phyloP scores from a whole-genome alignment of 192 early-diverging fungal species.

The Linnemannia zychae region DNA sequence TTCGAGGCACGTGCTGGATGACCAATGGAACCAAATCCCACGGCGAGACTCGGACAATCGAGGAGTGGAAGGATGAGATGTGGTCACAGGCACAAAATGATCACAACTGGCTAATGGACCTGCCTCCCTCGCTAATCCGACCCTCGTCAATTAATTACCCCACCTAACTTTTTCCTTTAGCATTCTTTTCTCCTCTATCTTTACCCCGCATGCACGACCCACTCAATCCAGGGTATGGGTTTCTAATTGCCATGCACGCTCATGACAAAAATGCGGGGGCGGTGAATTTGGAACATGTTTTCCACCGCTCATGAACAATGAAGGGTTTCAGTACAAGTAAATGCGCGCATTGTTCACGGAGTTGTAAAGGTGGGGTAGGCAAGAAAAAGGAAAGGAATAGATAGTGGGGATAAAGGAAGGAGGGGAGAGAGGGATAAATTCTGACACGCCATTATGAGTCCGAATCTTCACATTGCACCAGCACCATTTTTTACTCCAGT shows the following conservation, averaged over 20 bases:
- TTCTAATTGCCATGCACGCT: neutral
- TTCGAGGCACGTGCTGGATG: too few relatives aligned
- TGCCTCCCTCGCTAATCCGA: neutral
- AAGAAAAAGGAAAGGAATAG: neutral
- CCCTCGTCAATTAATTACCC: neutral
- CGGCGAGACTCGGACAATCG: too few relatives aligned
- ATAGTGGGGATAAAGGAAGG: neutral
- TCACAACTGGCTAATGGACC: too few relatives aligned
- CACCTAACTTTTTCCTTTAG: neutral
- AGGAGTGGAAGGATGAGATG: too few relatives aligned
- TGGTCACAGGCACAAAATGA: too few relatives aligned
- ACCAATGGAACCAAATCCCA: too few relatives aligned
- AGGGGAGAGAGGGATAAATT: neutral
- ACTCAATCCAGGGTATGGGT: neutral
- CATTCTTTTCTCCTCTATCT: neutral
- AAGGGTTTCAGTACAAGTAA: neutral
- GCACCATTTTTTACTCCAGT: neutral
- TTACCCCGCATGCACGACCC: neutral
- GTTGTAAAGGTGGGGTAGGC: constrained; percentile 5
- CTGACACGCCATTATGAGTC: constrained; percentile 9
- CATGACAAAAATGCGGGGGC: constrained; percentile 36
- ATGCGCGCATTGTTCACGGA: neutral
- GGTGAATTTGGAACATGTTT: constrained; percentile 13
- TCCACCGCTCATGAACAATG: neutral
- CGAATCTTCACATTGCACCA: neutral